Evolutionary conservation across 73 alveolate species (phyloP).

Genomic region (Stentor roeselii): DNA sequence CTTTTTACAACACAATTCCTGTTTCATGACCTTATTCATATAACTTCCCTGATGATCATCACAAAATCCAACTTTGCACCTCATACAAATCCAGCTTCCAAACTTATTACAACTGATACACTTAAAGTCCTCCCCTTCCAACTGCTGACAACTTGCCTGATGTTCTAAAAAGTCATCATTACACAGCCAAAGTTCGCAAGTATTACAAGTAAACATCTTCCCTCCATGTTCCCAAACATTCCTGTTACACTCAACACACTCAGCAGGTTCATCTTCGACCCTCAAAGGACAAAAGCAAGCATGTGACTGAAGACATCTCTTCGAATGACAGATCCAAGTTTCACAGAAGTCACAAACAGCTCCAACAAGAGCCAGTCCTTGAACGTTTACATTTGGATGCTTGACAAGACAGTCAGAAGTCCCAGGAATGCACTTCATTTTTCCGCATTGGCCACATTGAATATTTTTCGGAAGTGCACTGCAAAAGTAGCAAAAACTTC

Average conservation of each 20-base stretch:
- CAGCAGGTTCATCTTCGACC: not conserved
- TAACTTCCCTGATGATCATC: conserved; percentile 10
- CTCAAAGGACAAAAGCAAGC: conserved; percentile 18
- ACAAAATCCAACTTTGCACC: conserved; percentile 22
- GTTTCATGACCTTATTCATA: not conserved
- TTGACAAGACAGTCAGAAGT: conserved; percentile 9
- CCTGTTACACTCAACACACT: conserved; percentile 22
- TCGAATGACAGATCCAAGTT: conserved; percentile 28
- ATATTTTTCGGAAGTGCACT: not conserved
- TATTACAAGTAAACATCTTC: conserved; percentile 9
- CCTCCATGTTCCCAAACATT: conserved; percentile 31
- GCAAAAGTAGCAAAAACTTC: conserved; percentile 27
- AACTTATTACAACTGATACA: conserved; percentile 19
- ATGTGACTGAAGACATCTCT: conserved; percentile 10
- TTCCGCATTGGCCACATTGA: conserved; percentile 15
- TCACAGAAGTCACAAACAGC: conserved; percentile 32
- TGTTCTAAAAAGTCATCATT: conserved; percentile 28
- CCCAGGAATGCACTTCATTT: conserved; percentile 20
- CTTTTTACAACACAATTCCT: conserved; percentile 24
- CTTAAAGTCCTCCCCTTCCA: conserved; percentile 6
- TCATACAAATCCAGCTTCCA: not conserved
- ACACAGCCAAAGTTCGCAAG: conserved; percentile 18
- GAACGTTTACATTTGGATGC: conserved; percentile 15
- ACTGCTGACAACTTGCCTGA: conserved; percentile 29
- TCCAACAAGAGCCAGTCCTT: conserved; percentile 17